A percentile compares a stretch with the other conserved stretches of the same genome.
Conservation (phyloP, 345 rosid species). For the Punica granatum region DNA sequence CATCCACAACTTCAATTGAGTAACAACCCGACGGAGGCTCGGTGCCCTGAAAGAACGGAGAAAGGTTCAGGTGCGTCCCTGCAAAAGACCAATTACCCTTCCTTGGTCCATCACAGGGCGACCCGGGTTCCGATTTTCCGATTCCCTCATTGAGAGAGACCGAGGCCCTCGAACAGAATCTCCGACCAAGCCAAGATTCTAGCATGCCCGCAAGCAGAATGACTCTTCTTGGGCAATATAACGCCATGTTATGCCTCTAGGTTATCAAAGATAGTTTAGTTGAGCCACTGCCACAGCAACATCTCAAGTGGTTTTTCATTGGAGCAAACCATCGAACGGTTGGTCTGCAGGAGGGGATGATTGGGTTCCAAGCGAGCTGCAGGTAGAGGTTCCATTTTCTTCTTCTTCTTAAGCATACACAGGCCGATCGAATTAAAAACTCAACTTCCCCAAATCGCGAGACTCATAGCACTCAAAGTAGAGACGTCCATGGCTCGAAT, state of each 20-base stretch:
- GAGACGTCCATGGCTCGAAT: too few species aligned
- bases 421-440: too few species aligned
- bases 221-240: not conserved
- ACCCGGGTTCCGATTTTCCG: slow-evolving; percentile 3
- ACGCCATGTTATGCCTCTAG: not conserved
- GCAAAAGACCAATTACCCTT: slow-evolving; percentile 8
- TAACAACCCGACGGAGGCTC: slow-evolving; percentile 19
- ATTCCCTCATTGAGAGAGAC: slow-evolving; percentile 5
- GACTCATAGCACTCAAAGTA: too few species aligned
- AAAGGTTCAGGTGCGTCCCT: slow-evolving; percentile 22
- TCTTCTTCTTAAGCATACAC: too few species aligned
- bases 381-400: too few species aligned
- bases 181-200: not conserved
- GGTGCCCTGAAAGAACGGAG: slow-evolving; percentile 24
- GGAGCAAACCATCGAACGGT: slow-evolving; percentile 26
- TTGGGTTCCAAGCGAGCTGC: not conserved
- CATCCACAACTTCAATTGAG: slow-evolving; percentile 63
- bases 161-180: slow-evolving; percentile 6
- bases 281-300: too few species aligned
- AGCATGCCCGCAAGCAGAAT: not conserved
- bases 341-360: slow-evolving; percentile 8
- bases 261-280: not conserved
- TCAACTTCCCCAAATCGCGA: too few species aligned
- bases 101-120: slow-evolving; percentile 1
- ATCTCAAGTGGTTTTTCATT: slow-evolving; percentile 3